Evolutionary conservation across 345 rosid genomes (phyloP).

Genomic region (Salix caprea): DNA sequence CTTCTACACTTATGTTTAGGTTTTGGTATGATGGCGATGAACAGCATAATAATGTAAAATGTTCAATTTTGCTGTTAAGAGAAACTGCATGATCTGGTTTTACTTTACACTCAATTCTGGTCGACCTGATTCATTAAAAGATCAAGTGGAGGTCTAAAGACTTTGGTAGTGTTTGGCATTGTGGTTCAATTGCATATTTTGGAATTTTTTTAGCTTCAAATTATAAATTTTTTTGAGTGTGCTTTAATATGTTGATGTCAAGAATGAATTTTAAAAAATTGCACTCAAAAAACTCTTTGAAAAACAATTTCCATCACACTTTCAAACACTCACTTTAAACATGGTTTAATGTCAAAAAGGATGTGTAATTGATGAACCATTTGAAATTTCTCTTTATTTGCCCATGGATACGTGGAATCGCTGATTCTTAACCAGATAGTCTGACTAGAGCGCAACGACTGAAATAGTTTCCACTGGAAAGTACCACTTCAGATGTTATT

Average conservation of each 20-base stretch:
- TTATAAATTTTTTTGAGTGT: no score
- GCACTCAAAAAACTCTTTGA: no score
- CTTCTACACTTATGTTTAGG: not conserved
- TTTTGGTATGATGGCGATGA: not conserved
- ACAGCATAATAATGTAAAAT: not conserved
- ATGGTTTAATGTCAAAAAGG: not conserved
- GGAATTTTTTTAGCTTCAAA: no score
- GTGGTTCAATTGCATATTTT: accelerated
- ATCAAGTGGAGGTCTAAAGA: not conserved
- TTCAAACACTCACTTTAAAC: no score
- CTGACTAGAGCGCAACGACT: not conserved
- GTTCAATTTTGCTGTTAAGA: not conserved
- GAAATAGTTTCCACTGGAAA: not conserved
- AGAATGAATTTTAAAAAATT: no score
- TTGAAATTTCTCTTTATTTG: not conserved
- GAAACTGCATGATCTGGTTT: not conserved
- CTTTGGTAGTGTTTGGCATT: not conserved
- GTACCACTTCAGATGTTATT: not conserved
- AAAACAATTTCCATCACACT: no score
- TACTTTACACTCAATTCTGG: not conserved
- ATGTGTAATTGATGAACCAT: not conserved
- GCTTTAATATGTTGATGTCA: no score
- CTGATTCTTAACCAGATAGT: not conserved
- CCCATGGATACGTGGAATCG: not conserved
- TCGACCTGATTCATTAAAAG: not conserved